Conservation (phyloP, 306 rosid genomes). For the Pterocarpus macrocarpus region DNA sequence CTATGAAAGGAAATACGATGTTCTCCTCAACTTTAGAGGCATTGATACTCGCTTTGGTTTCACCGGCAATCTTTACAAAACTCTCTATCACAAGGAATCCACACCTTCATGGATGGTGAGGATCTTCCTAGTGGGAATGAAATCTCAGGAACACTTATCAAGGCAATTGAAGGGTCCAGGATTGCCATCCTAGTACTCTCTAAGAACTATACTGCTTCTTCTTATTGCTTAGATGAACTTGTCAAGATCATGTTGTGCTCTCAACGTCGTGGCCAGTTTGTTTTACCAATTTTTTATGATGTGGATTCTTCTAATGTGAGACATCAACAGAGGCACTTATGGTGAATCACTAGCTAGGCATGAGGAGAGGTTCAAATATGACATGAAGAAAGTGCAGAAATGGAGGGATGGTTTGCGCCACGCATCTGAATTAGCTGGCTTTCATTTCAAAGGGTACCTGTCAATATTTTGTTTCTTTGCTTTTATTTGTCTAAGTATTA, state of each 20-base stretch:
- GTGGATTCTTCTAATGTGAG: not conserved
- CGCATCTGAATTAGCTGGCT: not conserved
- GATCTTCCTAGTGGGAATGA: not conserved
- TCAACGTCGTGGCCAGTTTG: not conserved
- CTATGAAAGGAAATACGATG: no score
- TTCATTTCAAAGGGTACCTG: not conserved
- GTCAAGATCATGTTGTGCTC: not conserved
- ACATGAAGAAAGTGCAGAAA: not conserved
- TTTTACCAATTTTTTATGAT: not conserved
- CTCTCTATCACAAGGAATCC: not conserved
- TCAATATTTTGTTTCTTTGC: no score
- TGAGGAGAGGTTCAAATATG: not conserved
- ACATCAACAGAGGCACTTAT: not conserved
- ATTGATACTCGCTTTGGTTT: conserved; percentile 5
- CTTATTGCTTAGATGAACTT: conserved; percentile 15
- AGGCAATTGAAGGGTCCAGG: conserved; percentile 16
- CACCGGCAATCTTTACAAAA: not conserved
- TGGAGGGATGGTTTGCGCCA: not conserved
- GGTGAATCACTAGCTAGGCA: not conserved
- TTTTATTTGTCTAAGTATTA: no score
- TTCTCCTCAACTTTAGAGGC: not conserved
- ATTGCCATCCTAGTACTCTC: not conserved
- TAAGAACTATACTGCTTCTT: not conserved
- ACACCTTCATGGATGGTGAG: conserved; percentile 8
- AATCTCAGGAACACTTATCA: not conserved